These are phyloP conservation scores for Tricholoma furcatifolium DNA, from an alignment of 768 basidiomycete species.

Conservation along the genomic window DNA sequence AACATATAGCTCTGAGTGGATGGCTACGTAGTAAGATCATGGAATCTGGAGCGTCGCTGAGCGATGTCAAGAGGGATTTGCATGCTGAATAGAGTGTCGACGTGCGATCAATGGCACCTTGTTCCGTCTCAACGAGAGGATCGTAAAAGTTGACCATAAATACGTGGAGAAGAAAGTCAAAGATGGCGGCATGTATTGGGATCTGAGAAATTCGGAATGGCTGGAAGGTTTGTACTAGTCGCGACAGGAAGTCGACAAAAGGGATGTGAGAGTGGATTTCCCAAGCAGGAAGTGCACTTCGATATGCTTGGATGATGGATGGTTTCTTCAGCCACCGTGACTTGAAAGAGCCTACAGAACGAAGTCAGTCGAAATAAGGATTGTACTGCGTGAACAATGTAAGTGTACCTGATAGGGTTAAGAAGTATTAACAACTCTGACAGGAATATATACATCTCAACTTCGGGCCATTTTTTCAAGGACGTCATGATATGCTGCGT, in stretches of 20 bases:
- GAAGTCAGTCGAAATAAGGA: background rate
- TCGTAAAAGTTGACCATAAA: constrained; percentile 11
- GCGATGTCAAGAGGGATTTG: background rate
- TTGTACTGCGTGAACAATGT: background rate
- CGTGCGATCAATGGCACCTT: constrained; percentile 2
- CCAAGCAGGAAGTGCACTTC: constrained; percentile 3
- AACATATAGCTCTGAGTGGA: constrained; percentile 9
- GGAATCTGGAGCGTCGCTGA: background rate
- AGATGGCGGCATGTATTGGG: background rate
- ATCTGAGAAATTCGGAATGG: background rate
- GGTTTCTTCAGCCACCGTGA: background rate
- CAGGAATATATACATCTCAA: constrained; percentile 11
- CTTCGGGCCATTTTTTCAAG: constrained; percentile 7
- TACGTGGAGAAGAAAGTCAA: constrained; percentile 10
- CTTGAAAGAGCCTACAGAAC: constrained; percentile 2
- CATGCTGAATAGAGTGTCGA: constrained; percentile 3
- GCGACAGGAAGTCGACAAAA: constrained; percentile 6
- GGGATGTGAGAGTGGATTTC: constrained; percentile 9
- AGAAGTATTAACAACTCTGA: constrained; percentile 4
- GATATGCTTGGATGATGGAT: constrained; percentile 2
- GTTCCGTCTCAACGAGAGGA: constrained; percentile 5
- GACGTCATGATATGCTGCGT: constrained; percentile 4
- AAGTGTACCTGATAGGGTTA: constrained; percentile 7
- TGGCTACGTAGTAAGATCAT: background rate
- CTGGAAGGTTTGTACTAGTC: background rate